Evolutionary conservation across 495 filamentous ascomycete genomes (phyloP).

Genomic region (Trichocladium uniseriatum): DNA sequence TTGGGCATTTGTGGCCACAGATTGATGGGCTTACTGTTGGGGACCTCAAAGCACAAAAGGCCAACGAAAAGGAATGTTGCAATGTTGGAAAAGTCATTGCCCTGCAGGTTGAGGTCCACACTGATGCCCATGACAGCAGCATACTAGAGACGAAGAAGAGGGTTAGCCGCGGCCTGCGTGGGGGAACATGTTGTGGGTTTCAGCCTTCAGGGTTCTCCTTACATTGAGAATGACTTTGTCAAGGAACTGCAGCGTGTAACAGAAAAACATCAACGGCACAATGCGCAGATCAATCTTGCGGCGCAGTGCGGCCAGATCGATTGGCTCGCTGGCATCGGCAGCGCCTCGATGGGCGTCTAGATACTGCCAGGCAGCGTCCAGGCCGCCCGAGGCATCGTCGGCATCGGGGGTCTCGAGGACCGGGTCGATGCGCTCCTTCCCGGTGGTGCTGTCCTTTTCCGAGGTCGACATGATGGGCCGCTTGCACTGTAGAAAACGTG

Average conservation of each 20-base stretch:
- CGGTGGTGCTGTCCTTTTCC: slow-evolving; percentile 9
- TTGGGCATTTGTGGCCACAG: background rate
- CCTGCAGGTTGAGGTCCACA: slow-evolving; percentile 24
- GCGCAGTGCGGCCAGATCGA: slow-evolving; percentile 22
- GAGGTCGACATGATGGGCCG: slow-evolving; percentile 11
- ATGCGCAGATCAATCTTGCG: slow-evolving; percentile 32
- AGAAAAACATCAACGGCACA: slow-evolving; percentile 46
- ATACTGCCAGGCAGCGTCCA: slow-evolving; percentile 30
- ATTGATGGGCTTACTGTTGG: slow-evolving; percentile 20
- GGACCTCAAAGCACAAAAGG: slow-evolving; percentile 27
- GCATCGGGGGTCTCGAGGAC: background rate
- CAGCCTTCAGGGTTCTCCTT: too few relatives aligned
- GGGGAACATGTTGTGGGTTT: too few relatives aligned
- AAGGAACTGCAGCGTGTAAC: slow-evolving; percentile 56
- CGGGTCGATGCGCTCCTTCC: background rate
- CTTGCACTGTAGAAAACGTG: too few relatives aligned
- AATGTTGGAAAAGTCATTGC: slow-evolving; percentile 31
- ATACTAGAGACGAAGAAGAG: slow-evolving; percentile 23
- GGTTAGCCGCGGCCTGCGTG: too few relatives aligned
- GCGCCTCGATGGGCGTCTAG: slow-evolving; percentile 26
- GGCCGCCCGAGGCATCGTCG: slow-evolving; percentile 1
- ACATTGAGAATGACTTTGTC: slow-evolving; percentile 57
- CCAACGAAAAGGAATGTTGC: slow-evolving; percentile 31
- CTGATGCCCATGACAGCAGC: slow-evolving; percentile 31
- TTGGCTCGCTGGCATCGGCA: slow-evolving; percentile 1